Conservation (phyloP, 2,329 filamentous ascomycete genomes). For the Beauveria scarabaeidicola region DNA sequence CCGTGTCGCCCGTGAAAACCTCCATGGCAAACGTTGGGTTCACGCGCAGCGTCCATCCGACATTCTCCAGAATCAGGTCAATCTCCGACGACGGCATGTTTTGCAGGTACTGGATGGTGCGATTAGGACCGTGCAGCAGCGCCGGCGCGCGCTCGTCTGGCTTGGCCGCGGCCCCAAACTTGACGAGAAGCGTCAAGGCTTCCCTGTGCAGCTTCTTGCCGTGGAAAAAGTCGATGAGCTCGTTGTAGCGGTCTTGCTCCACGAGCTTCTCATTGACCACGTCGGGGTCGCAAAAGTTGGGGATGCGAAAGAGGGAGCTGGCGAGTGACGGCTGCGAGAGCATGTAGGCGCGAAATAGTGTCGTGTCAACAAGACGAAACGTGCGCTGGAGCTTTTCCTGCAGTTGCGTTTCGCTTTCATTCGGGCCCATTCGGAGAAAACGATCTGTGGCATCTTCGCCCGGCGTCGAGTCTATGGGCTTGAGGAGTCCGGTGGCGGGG, state of each 20-base stretch:
- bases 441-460: constrained; percentile 46
- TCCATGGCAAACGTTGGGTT: constrained; percentile 78
- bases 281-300: constrained; percentile 93
- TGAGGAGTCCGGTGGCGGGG: constrained; percentile 53
- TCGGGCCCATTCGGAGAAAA: constrained; percentile 39
- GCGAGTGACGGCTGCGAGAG: constrained; percentile 78
- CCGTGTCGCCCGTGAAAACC: constrained; percentile 84
- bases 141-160: constrained; percentile 40
- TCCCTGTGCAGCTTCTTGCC: constrained; percentile 89
- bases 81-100: constrained; percentile 79
- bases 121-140: constrained; percentile 65
- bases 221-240: constrained; percentile 94
- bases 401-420: constrained; percentile 51
- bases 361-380: constrained; percentile 84
- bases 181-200: constrained; percentile 71
- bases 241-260: constrained; percentile 80
- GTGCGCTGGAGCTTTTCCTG: constrained; percentile 64
- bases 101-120: constrained; percentile 86
- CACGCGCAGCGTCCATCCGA: constrained; percentile 72
- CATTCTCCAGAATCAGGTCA: constrained; percentile 84
- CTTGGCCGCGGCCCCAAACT: constrained; percentile 60
- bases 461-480: constrained; percentile 37
- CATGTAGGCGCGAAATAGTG: constrained; percentile 92
- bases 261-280: constrained; percentile 91
- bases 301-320: constrained; percentile 83